Evolutionary conservation across 2,329 filamentous ascomycete species (phyloP).

Genomic region (Orbilia quercus): DNA sequence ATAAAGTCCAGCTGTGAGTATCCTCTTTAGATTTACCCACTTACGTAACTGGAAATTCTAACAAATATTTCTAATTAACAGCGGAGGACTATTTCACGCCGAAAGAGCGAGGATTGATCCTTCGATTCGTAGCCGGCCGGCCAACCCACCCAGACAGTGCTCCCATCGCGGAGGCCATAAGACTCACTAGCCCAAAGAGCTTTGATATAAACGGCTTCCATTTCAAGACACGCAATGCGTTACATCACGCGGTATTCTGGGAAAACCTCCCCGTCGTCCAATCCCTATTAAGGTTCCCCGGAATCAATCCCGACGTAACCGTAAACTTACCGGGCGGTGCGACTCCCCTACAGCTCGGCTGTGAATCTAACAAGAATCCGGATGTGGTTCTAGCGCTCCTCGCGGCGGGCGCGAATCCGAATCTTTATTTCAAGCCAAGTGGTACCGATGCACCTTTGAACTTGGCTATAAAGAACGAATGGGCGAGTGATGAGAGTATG

Average conservation of each 20-base stretch:
- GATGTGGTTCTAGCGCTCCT: background rate
- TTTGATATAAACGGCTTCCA: constrained; percentile 3
- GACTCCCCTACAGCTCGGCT: constrained; percentile 1
- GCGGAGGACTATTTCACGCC: too few species aligned
- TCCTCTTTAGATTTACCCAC: background rate
- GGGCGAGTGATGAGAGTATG: background rate
- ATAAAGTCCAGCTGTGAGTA: background rate
- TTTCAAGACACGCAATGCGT: background rate
- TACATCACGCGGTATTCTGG: background rate
- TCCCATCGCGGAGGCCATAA: background rate
- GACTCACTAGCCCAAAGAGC: background rate
- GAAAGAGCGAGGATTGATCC: background rate
- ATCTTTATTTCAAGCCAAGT: background rate
- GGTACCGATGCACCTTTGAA: background rate
- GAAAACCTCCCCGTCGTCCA: constrained; percentile 1
- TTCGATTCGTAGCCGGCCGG: background rate
- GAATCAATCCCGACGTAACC: background rate
- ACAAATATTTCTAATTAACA: background rate
- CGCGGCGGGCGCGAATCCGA: background rate
- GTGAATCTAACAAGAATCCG: background rate
- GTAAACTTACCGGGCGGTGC: background rate
- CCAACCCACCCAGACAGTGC: constrained; percentile 3
- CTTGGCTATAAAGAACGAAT: background rate
- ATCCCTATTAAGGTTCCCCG: background rate
- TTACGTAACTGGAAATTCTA: background rate